Evolutionary conservation across 2,329 filamentous ascomycete genomes (phyloP).

Genomic region (Verticillium albo-atrum): DNA sequence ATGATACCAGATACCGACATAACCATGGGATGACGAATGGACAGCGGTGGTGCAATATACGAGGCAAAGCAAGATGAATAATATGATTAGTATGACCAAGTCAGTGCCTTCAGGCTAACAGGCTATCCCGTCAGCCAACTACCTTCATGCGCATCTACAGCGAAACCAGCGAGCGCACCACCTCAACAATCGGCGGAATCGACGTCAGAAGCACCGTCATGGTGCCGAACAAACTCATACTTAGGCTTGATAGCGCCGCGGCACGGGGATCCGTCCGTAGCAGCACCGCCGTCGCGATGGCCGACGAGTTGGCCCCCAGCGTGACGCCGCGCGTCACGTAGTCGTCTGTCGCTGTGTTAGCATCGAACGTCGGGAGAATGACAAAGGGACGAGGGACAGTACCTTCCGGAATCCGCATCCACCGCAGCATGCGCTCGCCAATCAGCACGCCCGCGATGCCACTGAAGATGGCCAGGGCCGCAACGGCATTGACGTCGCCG

Average conservation of each 20-base stretch:
- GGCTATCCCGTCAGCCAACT: no score
- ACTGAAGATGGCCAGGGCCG: conserved; percentile 54
- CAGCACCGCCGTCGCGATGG: conserved; percentile 54
- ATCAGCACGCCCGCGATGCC: conserved; percentile 55
- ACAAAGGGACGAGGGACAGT: not conserved
- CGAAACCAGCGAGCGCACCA: conserved; percentile 41
- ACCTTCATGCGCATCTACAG: no score
- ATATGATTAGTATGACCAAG: no score
- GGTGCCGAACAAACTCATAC: conserved; percentile 58
- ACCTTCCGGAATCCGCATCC: conserved; percentile 51
- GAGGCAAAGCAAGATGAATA: no score
- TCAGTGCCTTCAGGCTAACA: no score
- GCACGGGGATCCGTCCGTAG: conserved; percentile 53
- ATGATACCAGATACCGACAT: no score
- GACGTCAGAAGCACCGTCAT: conserved; percentile 55
- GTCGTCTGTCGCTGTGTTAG: conserved; percentile 38
- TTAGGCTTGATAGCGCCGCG: conserved; percentile 53
- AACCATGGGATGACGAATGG: no score
- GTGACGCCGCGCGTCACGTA: conserved; percentile 60
- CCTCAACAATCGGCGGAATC: conserved; percentile 45
- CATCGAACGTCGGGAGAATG: not conserved
- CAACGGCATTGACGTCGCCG: conserved; percentile 51
- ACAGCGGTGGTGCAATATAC: no score
- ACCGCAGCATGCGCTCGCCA: conserved; percentile 42
- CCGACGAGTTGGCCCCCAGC: conserved; percentile 56